Base-by-base conservation (phyloP, 805 yeast species). In the Yarrowia alimentaria region DNA sequence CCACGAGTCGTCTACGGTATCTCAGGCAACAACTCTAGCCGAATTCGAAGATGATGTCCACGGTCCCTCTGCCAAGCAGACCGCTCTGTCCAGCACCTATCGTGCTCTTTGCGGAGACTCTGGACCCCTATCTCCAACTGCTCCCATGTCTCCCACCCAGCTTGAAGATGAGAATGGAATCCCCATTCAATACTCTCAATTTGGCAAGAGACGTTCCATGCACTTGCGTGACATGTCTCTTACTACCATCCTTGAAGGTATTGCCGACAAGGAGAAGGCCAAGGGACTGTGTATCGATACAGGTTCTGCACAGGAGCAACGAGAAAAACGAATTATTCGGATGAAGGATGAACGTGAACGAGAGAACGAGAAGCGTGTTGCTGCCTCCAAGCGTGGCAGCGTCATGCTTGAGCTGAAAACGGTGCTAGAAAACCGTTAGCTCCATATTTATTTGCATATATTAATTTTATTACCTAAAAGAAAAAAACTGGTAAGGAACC, bases 381-480 rank as follows among this genome's bases (percentile, higher is more conserved):
- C 40, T 8, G 34, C 26, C 13, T 42, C 38, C 14, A 53, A 55
- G 25, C 57, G 56, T 10, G 32, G 53, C 17, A 54, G 56, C 47
- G 59, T 60, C 30, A 53, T 60, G 17, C 29, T 51, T 18, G 64
- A 60, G 51, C 57, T 60, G 25, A 61, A 58, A 26, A 52, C 47
- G 18, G 64, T 60, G 5, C 45, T 60, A 7, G 53, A 51, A 28
- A 33, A 32, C 51, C 31, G 42, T 33, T 34, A 11, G 42, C 13
- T 24, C 10, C 25, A 20, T 16, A 47, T 47, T 50, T 35, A 48
- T 48, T 48, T 38, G 34, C 45, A 35, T 37, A n/a, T 7, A 6
- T 33, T 30, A 49, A 24, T 12, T 6, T 37, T 37, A 24, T 11
- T n/a, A n/a, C n/a, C n/a, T n/a, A n/a, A n/a, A n/a, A n/a, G n/a